phyloP scores from a whole-genome alignment of 371 early-diverging fungal species.

The Neoconidiobolus thromboides region DNA sequence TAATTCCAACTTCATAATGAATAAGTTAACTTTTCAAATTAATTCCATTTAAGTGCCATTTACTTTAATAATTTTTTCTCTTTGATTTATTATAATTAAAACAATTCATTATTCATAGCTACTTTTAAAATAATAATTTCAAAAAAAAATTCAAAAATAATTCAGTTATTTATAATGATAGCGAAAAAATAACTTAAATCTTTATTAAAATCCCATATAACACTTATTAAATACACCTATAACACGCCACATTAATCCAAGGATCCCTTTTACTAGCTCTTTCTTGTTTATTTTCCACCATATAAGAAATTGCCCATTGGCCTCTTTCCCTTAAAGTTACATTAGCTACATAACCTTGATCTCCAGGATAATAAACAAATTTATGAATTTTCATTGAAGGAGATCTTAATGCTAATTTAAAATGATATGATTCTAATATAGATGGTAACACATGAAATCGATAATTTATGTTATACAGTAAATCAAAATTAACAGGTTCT shows the following conservation, averaged over 20 bases:
- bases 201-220: no score
- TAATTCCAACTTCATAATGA: no score
- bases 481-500: conserved; percentile 4
- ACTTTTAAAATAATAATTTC: no score
- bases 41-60: no score
- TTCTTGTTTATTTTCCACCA: background rate
- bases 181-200: no score
- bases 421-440: background rate
- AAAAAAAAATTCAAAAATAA: no score
- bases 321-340: conserved; percentile 5
- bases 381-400: conserved; percentile 4
- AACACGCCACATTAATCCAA: conserved; percentile 4
- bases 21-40: no score
- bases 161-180: no score
- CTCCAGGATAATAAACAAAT: conserved; percentile 5
- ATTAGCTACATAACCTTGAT: conserved; percentile 4
- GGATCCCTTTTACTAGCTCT: background rate
- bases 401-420: conserved; percentile 1
- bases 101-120: no score
- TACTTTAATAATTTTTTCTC: no score
- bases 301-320: conserved; percentile 3
- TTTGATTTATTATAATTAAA: no score
- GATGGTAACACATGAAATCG: conserved; percentile 4
- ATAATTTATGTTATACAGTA: conserved; percentile 4
- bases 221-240: background rate